A percentile compares a stretch with the other conserved stretches of the same genome.
These are phyloP conservation scores for Aspergillus viridinutans DNA, from an alignment of 2,329 filamentous ascomycete genomes.

Conservation along the genomic window DNA sequence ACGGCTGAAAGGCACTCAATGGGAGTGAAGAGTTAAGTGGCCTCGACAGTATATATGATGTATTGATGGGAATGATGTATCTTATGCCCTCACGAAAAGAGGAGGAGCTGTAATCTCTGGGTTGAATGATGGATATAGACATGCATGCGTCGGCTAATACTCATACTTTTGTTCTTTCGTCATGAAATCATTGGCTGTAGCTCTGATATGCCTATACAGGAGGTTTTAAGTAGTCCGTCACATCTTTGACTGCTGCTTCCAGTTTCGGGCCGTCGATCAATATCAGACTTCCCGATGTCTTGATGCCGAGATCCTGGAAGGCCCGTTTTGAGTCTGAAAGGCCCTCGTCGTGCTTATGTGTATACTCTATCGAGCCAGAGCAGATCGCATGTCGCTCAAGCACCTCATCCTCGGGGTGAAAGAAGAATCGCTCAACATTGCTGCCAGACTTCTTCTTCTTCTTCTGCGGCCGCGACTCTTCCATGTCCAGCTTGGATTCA, in stretches of 20 bases:
- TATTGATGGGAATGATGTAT: background rate
- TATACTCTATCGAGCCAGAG: constrained; percentile 69
- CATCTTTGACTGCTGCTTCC: constrained; percentile 67
- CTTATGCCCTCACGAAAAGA: background rate
- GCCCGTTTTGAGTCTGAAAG: constrained; percentile 87
- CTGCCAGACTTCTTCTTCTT: constrained; percentile 58
- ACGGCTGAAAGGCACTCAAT: constrained; percentile 59
- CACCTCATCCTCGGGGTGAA: constrained; percentile 93
- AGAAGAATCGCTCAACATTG: constrained; percentile 69
- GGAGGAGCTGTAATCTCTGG: background rate
- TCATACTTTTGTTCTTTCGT: constrained; percentile 1
- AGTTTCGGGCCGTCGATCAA: constrained; percentile 79
- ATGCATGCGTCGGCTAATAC: background rate
- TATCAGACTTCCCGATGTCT: constrained; percentile 77
- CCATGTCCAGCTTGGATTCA: constrained; percentile 70
- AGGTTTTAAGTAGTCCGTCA: constrained; percentile 67
- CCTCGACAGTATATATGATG: background rate
- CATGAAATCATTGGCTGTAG: background rate
- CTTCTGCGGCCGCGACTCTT: constrained; percentile 57
- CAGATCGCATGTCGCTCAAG: constrained; percentile 71
- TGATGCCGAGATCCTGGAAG: constrained; percentile 89
- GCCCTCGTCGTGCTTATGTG: constrained; percentile 70
- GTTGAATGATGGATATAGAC: constrained; percentile 1
- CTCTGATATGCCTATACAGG: constrained; percentile 31
- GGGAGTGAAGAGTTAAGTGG: constrained; percentile 33